Evolutionary conservation across 495 filamentous ascomycete genomes (phyloP).

Genomic region (Xylaria intraflava): DNA sequence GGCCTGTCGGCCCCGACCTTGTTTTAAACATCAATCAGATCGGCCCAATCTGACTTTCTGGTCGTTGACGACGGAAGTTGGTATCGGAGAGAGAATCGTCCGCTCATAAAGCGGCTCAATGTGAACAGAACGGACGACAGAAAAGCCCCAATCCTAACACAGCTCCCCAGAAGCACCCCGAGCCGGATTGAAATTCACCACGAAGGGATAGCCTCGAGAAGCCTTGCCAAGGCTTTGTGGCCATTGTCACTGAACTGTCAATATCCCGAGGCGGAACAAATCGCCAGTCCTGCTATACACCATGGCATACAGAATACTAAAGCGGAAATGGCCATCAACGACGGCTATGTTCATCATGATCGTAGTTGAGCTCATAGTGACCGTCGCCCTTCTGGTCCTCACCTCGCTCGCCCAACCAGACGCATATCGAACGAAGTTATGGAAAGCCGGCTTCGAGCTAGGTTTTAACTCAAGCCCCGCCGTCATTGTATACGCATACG

Average conservation of each 20-base stretch:
- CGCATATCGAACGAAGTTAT: conserved; percentile 69
- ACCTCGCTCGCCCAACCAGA: conserved; percentile 78
- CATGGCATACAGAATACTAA: conserved; percentile 40
- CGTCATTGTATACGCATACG: conserved; percentile 64
- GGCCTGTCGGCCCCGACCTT: conserved; percentile 15
- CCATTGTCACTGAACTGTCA: no score
- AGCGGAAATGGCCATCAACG: conserved; percentile 58
- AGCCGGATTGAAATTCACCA: no score
- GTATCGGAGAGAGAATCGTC: not conserved
- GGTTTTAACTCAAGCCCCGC: conserved; percentile 78
- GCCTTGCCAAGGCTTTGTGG: no score
- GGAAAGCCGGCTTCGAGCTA: conserved; percentile 71
- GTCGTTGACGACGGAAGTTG: not conserved
- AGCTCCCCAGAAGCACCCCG: no score
- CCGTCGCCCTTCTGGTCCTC: conserved; percentile 65
- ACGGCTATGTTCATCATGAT: conserved; percentile 59
- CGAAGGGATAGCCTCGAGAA: not conserved
- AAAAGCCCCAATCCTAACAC: not conserved
- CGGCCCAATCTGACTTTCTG: not conserved
- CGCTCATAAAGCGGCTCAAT: not conserved
- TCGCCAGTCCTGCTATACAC: not conserved
- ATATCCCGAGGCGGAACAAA: not conserved
- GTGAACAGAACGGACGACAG: not conserved
- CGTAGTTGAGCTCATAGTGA: conserved; percentile 60
- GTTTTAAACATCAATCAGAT: conserved; percentile 13